These are phyloP conservation scores for Ustanciosporium gigantosporum DNA, from an alignment of 1,284 basidiomycete species.

Conservation along the genomic window DNA sequence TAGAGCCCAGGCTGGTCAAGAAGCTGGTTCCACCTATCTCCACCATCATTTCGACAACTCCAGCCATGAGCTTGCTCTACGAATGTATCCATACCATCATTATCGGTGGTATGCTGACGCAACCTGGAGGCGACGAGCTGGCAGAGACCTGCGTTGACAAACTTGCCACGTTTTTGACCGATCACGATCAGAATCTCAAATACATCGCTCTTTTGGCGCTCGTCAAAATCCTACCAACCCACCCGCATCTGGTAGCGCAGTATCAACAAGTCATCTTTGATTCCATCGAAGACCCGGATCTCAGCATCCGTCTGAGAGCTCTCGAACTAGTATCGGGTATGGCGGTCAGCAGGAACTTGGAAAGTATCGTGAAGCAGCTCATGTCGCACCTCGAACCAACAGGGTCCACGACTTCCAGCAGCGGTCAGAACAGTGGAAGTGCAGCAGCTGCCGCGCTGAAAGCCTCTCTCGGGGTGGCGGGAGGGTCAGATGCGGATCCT, in stretches of 20 bases:
- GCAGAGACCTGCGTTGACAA: slow-evolving; percentile 91
- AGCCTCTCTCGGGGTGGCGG: slow-evolving; percentile 64
- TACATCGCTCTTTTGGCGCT: slow-evolving; percentile 94
- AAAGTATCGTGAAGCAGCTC: slow-evolving; percentile 83
- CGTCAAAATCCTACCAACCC: slow-evolving; percentile 90
- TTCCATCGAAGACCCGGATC: slow-evolving; percentile 88
- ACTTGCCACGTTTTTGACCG: slow-evolving; percentile 85
- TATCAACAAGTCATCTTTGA: slow-evolving; percentile 89
- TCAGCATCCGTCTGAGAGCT: slow-evolving; percentile 92
- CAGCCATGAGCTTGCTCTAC: slow-evolving; percentile 92
- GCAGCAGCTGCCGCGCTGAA: slow-evolving; percentile 63
- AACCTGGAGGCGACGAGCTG: slow-evolving; percentile 67
- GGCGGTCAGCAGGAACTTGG: slow-evolving; percentile 79
- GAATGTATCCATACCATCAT: slow-evolving; percentile 99
- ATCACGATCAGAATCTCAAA: slow-evolving; percentile 90
- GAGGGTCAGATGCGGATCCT: slow-evolving; percentile 39
- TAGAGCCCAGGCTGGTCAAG: slow-evolving; percentile 88
- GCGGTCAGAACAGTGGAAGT: slow-evolving; percentile 38
- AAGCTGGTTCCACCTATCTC: slow-evolving; percentile 92
- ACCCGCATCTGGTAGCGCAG: slow-evolving; percentile 85
- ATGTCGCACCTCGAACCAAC: slow-evolving; percentile 77
- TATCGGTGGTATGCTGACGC: slow-evolving; percentile 84
- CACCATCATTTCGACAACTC: slow-evolving; percentile 90
- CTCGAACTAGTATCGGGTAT: slow-evolving; percentile 91
- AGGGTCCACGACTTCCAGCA: not conserved